phyloP scores from a whole-genome alignment of 176 grass and related monocot genomes.

The Juncus inflexus region DNA sequence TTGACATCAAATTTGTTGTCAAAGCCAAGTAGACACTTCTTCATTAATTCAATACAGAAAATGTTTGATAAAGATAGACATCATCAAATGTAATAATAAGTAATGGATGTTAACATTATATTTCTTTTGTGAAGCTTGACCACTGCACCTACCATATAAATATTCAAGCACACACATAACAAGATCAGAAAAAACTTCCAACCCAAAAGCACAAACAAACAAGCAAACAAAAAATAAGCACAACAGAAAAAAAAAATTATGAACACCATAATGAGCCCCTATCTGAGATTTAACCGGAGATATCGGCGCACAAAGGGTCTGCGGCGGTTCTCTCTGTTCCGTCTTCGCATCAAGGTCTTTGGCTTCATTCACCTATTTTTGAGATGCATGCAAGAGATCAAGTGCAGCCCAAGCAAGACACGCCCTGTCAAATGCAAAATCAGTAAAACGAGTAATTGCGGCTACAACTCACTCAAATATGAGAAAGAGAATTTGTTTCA shows the following conservation, averaged over 20 bases:
- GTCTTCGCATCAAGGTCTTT: constrained; percentile 41
- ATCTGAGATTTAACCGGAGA: constrained; percentile 23
- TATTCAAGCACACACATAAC: neutral
- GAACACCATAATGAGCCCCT: constrained; percentile 27
- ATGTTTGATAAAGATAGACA: too few species aligned
- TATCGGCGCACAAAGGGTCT: constrained; percentile 29
- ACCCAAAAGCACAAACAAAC: too few species aligned
- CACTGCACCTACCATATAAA: too few species aligned
- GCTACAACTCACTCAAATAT: neutral
- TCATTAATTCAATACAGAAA: too few species aligned
- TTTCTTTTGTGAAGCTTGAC: too few species aligned
- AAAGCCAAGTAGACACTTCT: too few species aligned
- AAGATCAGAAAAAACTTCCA: neutral
- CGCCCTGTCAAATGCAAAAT: neutral
- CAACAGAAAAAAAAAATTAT: constrained; percentile 3
- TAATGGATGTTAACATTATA: too few species aligned
- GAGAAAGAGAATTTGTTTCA: constrained; percentile 39
- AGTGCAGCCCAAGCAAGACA: constrained; percentile 35
- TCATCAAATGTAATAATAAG: too few species aligned
- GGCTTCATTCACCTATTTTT: constrained; percentile 19
- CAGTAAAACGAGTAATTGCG: neutral
- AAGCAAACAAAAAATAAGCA: neutral
- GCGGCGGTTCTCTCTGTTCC: constrained; percentile 39
- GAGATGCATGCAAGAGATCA: constrained; percentile 52
- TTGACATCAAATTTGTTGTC: too few species aligned